These are phyloP conservation scores for Rhizopus stolonifer DNA, from an alignment of 371 early-diverging fungal species.

Conservation along the genomic window DNA sequence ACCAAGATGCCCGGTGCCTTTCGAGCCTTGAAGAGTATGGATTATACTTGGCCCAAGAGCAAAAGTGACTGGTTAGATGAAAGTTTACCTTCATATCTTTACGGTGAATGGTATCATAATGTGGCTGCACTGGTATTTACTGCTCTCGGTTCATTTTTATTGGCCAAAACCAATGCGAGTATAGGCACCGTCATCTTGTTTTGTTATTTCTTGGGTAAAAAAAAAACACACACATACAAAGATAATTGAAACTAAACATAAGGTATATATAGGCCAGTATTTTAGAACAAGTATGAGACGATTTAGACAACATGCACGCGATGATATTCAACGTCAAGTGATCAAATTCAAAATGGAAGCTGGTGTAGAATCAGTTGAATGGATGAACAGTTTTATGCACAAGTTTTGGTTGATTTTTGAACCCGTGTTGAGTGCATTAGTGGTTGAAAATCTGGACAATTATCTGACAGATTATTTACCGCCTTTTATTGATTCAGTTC, in stretches of 20 bases:
- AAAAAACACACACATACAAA: background rate
- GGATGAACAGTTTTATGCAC: slow-evolving; percentile 89
- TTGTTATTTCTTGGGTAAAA: slow-evolving; percentile 23
- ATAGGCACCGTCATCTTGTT: slow-evolving; percentile 40
- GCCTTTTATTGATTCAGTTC: slow-evolving; percentile 84
- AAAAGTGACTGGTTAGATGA: no score
- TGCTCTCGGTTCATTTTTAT: slow-evolving; percentile 44
- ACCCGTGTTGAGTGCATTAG: slow-evolving; percentile 76
- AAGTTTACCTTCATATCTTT: no score
- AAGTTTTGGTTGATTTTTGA: slow-evolving; percentile 94
- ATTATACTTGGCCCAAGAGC: no score
- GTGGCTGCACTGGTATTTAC: slow-evolving; percentile 32
- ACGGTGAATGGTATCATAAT: slow-evolving; percentile 51
- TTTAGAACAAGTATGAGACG: slow-evolving; percentile 71
- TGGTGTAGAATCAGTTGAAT: slow-evolving; percentile 86
- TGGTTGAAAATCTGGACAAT: slow-evolving; percentile 71
- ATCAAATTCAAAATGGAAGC: slow-evolving; percentile 49
- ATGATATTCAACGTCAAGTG: slow-evolving; percentile 67
- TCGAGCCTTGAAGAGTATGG: no score
- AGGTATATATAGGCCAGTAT: slow-evolving; percentile 29
- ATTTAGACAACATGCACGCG: slow-evolving; percentile 61
- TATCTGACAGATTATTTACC: slow-evolving; percentile 78
- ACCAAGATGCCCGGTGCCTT: slow-evolving; percentile 25
- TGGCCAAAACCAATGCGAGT: slow-evolving; percentile 32
- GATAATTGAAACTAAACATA: no score